Percentiles rank a stretch among this genome's conserved stretches.
Evolutionary conservation across 148 eudicot species (phyloP).

Genomic region (Simmondsia chinensis): DNA sequence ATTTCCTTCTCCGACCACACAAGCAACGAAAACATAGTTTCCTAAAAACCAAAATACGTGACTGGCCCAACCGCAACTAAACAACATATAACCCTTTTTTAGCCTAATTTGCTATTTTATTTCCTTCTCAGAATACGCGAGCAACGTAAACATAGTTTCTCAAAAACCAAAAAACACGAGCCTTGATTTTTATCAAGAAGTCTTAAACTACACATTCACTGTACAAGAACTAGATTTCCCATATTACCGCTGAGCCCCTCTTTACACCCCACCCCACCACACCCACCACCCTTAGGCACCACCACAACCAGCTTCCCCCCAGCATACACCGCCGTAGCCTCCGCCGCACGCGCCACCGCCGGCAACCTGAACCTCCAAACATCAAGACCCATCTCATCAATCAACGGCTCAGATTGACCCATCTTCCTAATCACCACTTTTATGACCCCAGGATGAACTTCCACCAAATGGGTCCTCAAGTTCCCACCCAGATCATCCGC

Average conservation of each 20-base stretch:
- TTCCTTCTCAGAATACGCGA: no score
- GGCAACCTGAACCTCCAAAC: slow-evolving; percentile 73
- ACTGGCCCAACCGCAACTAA: no score
- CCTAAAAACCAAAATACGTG: no score
- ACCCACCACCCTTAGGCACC: slow-evolving; percentile 41
- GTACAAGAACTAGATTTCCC: slow-evolving; percentile 24
- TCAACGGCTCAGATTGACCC: slow-evolving; percentile 7
- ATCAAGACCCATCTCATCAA: slow-evolving; percentile 40
- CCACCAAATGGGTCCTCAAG: slow-evolving; percentile 36
- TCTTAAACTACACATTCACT: no score
- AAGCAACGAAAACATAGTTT: no score
- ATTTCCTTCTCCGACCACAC: no score
- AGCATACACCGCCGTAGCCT: slow-evolving; percentile 35
- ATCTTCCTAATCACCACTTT: slow-evolving; percentile 37
- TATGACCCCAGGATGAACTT: slow-evolving; percentile 53
- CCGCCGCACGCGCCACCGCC: slow-evolving; percentile 35
- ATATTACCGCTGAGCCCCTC: slow-evolving; percentile 13
- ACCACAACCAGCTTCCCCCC: slow-evolving; percentile 48
- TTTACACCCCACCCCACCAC: slow-evolving; percentile 5
- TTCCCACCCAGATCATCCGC: slow-evolving; percentile 5
- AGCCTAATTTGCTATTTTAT: no score
- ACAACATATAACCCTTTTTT: no score
- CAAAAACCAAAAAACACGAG: no score
- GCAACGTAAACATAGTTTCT: no score
- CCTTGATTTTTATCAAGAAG: no score